Evolutionary conservation across 805 yeast genomes (phyloP).

Genomic region (Yamadazyma akitaensis): DNA sequence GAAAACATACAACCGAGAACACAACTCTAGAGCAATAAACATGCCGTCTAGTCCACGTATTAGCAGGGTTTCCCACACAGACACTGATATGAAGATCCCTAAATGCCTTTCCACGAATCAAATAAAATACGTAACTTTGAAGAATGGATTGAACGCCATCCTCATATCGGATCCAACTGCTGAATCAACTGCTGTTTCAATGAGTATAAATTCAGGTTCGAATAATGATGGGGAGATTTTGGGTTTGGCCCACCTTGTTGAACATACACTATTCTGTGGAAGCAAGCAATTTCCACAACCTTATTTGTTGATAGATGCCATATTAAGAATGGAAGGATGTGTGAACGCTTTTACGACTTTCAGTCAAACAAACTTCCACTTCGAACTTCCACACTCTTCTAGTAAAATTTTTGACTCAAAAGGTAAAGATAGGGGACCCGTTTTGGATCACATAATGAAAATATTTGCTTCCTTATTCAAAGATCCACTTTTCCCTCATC

Average conservation of each 20-base stretch:
- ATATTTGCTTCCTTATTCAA: constrained; percentile 52
- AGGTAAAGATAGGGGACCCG: constrained; percentile 24
- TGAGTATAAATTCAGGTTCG: constrained; percentile 79
- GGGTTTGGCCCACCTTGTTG: constrained; percentile 74
- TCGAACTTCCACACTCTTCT: constrained; percentile 47
- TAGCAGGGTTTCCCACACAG: background rate
- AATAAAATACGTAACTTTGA: constrained; percentile 47
- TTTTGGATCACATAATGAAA: constrained; percentile 44
- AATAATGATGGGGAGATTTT: constrained; percentile 69
- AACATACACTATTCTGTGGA: constrained; percentile 36
- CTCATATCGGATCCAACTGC: constrained; percentile 74
- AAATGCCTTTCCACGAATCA: constrained; percentile 33
- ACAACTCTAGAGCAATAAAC: background rate
- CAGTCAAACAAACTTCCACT: constrained; percentile 61
- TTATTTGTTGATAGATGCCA: constrained; percentile 40
- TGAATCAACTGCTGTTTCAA: constrained; percentile 61
- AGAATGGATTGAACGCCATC: constrained; percentile 67
- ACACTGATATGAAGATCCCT: constrained; percentile 26
- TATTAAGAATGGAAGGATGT: constrained; percentile 51
- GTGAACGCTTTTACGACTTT: constrained; percentile 69
- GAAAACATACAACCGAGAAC: too few species aligned
- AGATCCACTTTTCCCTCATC: constrained; percentile 47
- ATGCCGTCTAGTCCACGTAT: background rate
- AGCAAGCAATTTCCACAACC: constrained; percentile 53
- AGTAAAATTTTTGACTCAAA: constrained; percentile 22